phyloP scores from a whole-genome alignment of 345 rosid genomes.

The Eucalyptus erythrocorys region DNA sequence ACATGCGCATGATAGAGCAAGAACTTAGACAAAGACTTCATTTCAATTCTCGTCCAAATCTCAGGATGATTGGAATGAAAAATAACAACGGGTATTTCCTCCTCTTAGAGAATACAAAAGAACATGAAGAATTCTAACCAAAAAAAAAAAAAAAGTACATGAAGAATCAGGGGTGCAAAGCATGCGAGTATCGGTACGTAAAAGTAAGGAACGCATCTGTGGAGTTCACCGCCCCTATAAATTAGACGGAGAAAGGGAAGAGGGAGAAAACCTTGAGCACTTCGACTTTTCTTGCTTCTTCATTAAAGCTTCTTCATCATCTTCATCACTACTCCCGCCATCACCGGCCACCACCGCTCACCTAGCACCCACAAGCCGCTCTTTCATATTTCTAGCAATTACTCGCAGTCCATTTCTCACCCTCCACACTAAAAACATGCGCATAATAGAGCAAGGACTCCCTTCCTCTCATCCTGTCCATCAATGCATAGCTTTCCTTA shows the following conservation, averaged over 20 bases:
- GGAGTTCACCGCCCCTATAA: too few relatives aligned
- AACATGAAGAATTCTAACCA: too few relatives aligned
- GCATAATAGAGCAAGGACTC: background rate
- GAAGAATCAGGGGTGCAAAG: too few relatives aligned
- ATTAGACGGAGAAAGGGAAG: background rate
- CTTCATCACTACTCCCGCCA: background rate
- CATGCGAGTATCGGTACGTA: too few relatives aligned
- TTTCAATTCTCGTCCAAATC: too few relatives aligned
- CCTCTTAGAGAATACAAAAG: too few relatives aligned
- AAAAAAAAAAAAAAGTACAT: too few relatives aligned
- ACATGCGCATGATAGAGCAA: too few relatives aligned
- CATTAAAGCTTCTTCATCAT: background rate
- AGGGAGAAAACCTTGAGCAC: background rate
- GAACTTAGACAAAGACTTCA: background rate
- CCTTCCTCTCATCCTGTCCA: background rate
- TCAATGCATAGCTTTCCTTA: background rate
- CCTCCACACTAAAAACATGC: background rate
- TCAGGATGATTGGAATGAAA: too few relatives aligned
- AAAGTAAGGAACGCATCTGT: too few relatives aligned
- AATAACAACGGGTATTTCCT: too few relatives aligned
- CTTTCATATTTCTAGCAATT: background rate
- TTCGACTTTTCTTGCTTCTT: background rate
- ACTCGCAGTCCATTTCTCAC: background rate
- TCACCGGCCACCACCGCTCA: background rate
- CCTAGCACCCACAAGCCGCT: background rate